These are phyloP conservation scores for Coix lacrymajobi DNA, from an alignment of 176 grass and related monocot genomes.

Conservation along the genomic window DNA sequence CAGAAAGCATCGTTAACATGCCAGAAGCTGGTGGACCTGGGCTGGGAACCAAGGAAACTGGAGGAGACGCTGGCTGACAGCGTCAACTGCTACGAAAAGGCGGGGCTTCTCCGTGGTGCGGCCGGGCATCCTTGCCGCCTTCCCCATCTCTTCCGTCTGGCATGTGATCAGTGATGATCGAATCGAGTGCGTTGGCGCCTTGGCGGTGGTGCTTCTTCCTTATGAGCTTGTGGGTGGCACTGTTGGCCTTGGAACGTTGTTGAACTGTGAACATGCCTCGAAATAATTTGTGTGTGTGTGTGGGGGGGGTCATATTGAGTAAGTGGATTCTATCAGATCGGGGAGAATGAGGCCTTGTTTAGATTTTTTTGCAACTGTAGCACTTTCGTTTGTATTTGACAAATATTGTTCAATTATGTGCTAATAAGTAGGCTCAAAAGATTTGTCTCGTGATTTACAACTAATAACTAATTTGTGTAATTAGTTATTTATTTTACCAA, in stretches of 20 bases:
- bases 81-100: slow-evolving; percentile 26
- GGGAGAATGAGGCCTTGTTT: no score
- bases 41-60: slow-evolving; percentile 40
- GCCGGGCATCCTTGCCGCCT: slow-evolving; percentile 8
- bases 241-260: background rate
- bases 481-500: no score
- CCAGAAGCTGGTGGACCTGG: slow-evolving; percentile 33
- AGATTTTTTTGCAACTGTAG: no score
- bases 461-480: no score
- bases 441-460: no score
- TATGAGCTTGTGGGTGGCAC: background rate
- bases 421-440: no score
- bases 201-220: background rate
- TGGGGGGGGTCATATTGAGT: no score
- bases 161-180: background rate
- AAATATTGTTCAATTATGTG: no score
- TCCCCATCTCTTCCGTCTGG: slow-evolving; percentile 6
- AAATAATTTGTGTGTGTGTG: no score
- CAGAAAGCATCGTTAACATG: background rate
- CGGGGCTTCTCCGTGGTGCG: slow-evolving; percentile 1
- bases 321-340: no score
- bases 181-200: background rate
- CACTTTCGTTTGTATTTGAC: no score
- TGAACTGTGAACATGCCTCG: background rate
- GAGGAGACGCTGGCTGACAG: slow-evolving; percentile 32